These are phyloP conservation scores for Colletotrichum musicola DNA, from an alignment of 2,329 filamentous ascomycete genomes.

Conservation along the genomic window DNA sequence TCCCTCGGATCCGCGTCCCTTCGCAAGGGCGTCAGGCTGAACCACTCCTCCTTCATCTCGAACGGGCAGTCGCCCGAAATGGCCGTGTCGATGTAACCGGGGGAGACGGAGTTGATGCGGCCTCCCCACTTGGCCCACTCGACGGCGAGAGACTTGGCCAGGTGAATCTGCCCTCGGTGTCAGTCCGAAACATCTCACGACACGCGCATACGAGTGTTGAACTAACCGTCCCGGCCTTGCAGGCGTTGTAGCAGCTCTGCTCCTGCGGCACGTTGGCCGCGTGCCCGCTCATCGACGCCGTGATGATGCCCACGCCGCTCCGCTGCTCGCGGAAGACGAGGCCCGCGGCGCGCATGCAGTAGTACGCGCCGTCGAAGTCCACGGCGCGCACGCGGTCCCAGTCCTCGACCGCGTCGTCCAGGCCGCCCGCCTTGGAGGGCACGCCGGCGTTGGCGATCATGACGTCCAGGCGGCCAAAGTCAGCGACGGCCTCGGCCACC, in stretches of 20 bases:
- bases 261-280: constrained; percentile 68
- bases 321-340: constrained; percentile 49
- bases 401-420: constrained; percentile 47
- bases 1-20: constrained; percentile 48
- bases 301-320: constrained; percentile 51
- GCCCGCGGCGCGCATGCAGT: constrained; percentile 49
- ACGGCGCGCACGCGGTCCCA: constrained; percentile 47
- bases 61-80: constrained; percentile 49
- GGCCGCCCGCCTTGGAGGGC: constrained; percentile 47
- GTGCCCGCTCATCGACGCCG: constrained; percentile 51
- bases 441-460: constrained; percentile 52
- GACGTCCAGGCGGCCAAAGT: constrained; percentile 52
- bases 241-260: constrained; percentile 85
- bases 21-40: constrained; percentile 47
- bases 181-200: not conserved
- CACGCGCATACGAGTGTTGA: not conserved
- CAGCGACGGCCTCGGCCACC: constrained; percentile 47
- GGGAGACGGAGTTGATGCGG: constrained; percentile 48
- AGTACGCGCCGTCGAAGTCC: constrained; percentile 51
- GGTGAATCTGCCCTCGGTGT: constrained; percentile 43
- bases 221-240: constrained; percentile 76
- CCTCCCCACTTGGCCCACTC: constrained; percentile 44
- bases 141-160: constrained; percentile 48
- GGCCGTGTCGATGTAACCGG: constrained; percentile 53
- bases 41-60: constrained; percentile 52